Evolutionary conservation across 371 early-diverging fungal species (phyloP).

Genomic region (Gilbertella persicaria): DNA sequence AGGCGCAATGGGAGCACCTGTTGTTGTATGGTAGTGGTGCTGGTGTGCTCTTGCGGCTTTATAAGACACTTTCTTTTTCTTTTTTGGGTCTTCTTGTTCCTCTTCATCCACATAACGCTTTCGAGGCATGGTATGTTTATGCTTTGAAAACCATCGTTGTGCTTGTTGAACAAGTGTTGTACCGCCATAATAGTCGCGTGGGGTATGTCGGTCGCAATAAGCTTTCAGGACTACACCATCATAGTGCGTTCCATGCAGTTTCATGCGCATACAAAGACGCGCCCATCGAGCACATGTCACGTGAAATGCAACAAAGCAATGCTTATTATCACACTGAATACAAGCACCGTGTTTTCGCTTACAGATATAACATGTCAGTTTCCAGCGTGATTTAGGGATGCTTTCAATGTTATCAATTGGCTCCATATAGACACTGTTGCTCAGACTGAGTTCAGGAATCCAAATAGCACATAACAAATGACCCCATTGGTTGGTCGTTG

Average conservation of each 20-base stretch:
- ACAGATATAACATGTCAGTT: conserved; percentile 87
- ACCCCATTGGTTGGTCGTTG: conserved; percentile 90
- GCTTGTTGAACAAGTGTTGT: conserved; percentile 34
- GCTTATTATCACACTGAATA: conserved; percentile 91
- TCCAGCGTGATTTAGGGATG: conserved; percentile 91
- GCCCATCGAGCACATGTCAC: conserved; percentile 92
- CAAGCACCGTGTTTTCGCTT: conserved; percentile 85
- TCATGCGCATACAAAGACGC: conserved; percentile 86
- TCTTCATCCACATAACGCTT: conserved; percentile 42
- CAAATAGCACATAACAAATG: conserved; percentile 95
- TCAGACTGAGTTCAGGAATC: conserved; percentile 93
- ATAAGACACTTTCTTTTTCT: conserved; percentile 29
- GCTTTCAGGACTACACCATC: conserved; percentile 65
- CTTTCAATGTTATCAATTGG: conserved; percentile 91
- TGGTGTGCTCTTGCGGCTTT: conserved; percentile 67
- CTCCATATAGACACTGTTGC: conserved; percentile 95
- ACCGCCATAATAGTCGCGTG: conserved; percentile 66
- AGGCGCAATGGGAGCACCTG: conserved; percentile 71
- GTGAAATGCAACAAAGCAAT: conserved; percentile 93
- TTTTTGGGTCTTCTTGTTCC: conserved; percentile 15
- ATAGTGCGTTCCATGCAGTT: conserved; percentile 48
- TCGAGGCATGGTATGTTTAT: conserved; percentile 26
- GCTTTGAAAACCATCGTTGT: conserved; percentile 27
- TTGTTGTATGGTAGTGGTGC: conserved; percentile 44
- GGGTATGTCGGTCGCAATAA: conserved; percentile 86